A percentile compares a stretch with the other conserved stretches of the same genome.
phyloP scores from a whole-genome alignment of 2,329 filamentous ascomycete species.

The Aspergillus candidus region DNA sequence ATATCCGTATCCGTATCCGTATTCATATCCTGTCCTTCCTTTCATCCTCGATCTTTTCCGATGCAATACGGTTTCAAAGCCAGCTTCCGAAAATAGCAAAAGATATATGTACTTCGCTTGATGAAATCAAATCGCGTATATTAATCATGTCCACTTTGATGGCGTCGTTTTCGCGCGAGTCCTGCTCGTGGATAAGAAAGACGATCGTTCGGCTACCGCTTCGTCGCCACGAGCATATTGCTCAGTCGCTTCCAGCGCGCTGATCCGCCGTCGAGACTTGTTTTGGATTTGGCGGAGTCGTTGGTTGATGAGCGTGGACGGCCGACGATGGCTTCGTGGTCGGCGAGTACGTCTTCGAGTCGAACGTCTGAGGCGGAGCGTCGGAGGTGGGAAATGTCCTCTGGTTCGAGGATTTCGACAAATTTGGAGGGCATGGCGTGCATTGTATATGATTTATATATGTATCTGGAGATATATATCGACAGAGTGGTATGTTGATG shows the following conservation, averaged over 20 bases:
- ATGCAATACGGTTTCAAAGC: too few relatives aligned
- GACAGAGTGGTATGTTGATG: too few relatives aligned
- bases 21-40: too few relatives aligned
- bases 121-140: too few relatives aligned
- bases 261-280: conserved; percentile 24
- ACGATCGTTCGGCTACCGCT: conserved; percentile 8
- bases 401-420: conserved; percentile 39
- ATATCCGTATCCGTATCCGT: too few relatives aligned
- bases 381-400: conserved; percentile 24
- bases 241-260: conserved; percentile 29
- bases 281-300: conserved; percentile 30
- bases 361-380: conserved; percentile 38
- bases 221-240: conserved; percentile 26
- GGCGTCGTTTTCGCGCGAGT: too few relatives aligned
- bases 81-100: too few relatives aligned
- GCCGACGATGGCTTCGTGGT: conserved; percentile 32
- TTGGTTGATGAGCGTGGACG: conserved; percentile 32
- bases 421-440: conserved; percentile 38
- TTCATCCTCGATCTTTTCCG: too few relatives aligned
- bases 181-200: too few relatives aligned
- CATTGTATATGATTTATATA: conserved; percentile 18
- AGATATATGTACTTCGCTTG: too few relatives aligned
- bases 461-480: not conserved
- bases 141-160: too few relatives aligned
- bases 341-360: conserved; percentile 40